Conservation (phyloP, 805 yeast genomes). For the Ascoidea rubescens region DNA sequence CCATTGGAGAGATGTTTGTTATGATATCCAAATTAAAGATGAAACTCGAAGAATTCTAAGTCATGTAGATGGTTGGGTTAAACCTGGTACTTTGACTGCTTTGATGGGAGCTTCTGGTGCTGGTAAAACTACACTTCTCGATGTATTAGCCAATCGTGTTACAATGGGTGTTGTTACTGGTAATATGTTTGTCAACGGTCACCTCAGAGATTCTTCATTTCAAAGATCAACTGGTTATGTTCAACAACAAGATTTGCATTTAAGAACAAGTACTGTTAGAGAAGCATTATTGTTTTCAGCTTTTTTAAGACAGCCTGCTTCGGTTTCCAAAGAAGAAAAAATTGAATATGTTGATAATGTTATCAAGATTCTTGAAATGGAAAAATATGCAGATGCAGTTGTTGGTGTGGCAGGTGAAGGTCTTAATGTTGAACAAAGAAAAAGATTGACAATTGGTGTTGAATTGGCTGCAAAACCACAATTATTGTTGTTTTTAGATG, state of each 20-base stretch:
- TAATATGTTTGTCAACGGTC: conserved; percentile 46
- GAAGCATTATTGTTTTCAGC: conserved; percentile 62
- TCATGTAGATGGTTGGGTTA: conserved; percentile 46
- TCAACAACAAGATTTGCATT: conserved; percentile 66
- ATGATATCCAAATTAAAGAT: conserved; percentile 35
- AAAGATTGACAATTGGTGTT: conserved; percentile 51
- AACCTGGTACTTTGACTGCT: conserved; percentile 51
- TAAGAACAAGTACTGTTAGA: conserved; percentile 52
- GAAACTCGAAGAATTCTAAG: conserved; percentile 35
- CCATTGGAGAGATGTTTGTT: conserved; percentile 48
- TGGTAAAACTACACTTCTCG: conserved; percentile 46
- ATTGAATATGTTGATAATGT: conserved; percentile 52
- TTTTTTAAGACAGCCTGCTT: conserved; percentile 46
- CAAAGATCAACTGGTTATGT: conserved; percentile 55
- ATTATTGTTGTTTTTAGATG: conserved; percentile 45
- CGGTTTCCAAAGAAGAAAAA: conserved; percentile 39
- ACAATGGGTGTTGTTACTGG: conserved; percentile 40
- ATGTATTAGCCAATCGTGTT: conserved; percentile 37
- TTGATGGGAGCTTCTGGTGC: conserved; percentile 47
- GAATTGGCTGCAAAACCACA: conserved; percentile 55
- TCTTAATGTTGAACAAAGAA: conserved; percentile 47
- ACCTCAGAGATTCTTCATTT: conserved; percentile 36
- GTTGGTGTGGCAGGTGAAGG: conserved; percentile 69
- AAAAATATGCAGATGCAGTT: conserved; percentile 51
- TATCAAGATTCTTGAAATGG: conserved; percentile 50